These are phyloP conservation scores for Pseudonitzschia pungens DNA, from an alignment of 108 stramenopile species.

Conservation along the genomic window DNA sequence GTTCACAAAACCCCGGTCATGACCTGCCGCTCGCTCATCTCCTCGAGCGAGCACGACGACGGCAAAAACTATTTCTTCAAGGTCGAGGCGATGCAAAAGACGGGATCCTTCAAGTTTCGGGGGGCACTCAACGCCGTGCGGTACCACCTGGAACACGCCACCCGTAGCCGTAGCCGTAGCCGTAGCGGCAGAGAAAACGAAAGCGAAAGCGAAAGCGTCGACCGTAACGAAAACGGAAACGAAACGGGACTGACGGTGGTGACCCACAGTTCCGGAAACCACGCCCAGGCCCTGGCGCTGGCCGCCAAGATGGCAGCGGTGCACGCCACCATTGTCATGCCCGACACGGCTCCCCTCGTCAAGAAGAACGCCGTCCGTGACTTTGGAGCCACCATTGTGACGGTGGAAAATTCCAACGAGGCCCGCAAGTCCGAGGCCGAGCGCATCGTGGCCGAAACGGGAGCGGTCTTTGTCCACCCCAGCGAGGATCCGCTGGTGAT, in stretches of 20 bases:
- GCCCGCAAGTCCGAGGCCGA: slow-evolving; percentile 49
- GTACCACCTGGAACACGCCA: slow-evolving; percentile 23
- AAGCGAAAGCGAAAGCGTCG: slow-evolving; percentile 3
- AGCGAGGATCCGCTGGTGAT: slow-evolving; percentile 74
- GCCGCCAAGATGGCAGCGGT: slow-evolving; percentile 43
- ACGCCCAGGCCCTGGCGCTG: slow-evolving; percentile 86
- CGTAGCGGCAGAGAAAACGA: neutral
- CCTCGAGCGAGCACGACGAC: slow-evolving; percentile 12
- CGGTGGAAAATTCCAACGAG: slow-evolving; percentile 59
- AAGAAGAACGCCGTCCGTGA: slow-evolving; percentile 61
- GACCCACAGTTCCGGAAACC: slow-evolving; percentile 63
- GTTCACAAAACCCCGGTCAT: slow-evolving; percentile 53
- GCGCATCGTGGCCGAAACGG: slow-evolving; percentile 35
- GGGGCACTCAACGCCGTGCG: slow-evolving; percentile 77
- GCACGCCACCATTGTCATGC: slow-evolving; percentile 76
- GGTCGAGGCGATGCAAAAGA: slow-evolving; percentile 78
- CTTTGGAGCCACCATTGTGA: slow-evolving; percentile 69
- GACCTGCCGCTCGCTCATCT: slow-evolving; percentile 24
- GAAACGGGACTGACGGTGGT: slow-evolving; percentile 30
- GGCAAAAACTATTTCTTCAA: slow-evolving; percentile 58
- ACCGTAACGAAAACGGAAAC: neutral
- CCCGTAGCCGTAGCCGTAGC: slow-evolving; percentile 35
- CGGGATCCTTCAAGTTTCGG: slow-evolving; percentile 88
- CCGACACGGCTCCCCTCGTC: slow-evolving; percentile 61
- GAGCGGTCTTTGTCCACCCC: slow-evolving; percentile 65